A percentile compares a stretch with the other conserved stretches of the same genome.
These are phyloP conservation scores for Acer saccharum DNA, from an alignment of 345 rosid species.

Conservation along the genomic window DNA sequence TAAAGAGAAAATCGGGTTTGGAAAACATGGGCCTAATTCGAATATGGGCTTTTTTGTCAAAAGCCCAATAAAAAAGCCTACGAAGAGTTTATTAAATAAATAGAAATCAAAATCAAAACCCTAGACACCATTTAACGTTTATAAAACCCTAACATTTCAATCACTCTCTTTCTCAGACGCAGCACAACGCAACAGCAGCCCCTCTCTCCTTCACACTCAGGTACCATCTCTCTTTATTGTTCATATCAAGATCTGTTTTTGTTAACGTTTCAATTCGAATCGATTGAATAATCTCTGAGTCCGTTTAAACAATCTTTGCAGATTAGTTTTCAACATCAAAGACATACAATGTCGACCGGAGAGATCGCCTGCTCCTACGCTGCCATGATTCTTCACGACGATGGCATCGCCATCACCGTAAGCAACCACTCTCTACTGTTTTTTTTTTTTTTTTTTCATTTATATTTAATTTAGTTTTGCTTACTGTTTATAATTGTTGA, in stretches of 20 bases:
- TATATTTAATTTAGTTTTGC: not conserved
- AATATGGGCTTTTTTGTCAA: not conserved
- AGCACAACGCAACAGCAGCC: not conserved
- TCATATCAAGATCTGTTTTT: not conserved
- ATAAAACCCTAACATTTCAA: not conserved
- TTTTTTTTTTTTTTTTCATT: not conserved
- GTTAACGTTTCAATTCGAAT: not conserved
- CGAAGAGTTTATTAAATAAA: not conserved
- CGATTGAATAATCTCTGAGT: not conserved
- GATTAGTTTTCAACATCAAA: not conserved
- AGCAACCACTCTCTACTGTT: not conserved
- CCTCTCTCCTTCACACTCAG: constrained; percentile 1
- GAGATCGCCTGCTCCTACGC: constrained; percentile 74
- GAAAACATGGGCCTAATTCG: not conserved
- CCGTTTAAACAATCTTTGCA: not conserved
- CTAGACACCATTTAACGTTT: not conserved
- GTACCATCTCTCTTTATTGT: not conserved
- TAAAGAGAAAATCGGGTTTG: not conserved
- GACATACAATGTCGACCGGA: constrained; percentile 40
- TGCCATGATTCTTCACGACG: constrained; percentile 58
- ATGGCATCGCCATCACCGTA: constrained; percentile 66
- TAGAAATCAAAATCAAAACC: not conserved
- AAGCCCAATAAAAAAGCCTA: not conserved
- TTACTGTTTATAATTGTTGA: not conserved
- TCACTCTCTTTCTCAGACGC: not conserved